A percentile compares a stretch with the other conserved stretches of the same genome.
Evolutionary conservation across 768 basidiomycete genomes (phyloP).

Genomic region (Hemileccinum impolitum): DNA sequence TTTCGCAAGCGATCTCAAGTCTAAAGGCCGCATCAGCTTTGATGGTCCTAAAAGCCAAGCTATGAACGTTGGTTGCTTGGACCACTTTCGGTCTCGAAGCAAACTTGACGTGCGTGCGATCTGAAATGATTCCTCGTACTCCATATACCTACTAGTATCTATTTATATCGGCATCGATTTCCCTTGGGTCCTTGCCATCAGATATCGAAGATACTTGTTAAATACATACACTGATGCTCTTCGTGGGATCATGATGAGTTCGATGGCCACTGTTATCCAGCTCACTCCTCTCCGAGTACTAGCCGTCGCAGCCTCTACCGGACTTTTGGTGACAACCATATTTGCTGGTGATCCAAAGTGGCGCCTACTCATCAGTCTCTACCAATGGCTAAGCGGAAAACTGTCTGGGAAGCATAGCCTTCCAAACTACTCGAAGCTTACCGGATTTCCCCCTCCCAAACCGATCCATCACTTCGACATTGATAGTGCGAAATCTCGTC

Average conservation of each 20-base stretch:
- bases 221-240: too few relatives aligned
- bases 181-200: too few relatives aligned
- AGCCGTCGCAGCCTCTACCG: neutral
- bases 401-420: constrained; percentile 12
- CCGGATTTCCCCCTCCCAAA: constrained; percentile 42
- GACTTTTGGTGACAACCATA: constrained; percentile 1
- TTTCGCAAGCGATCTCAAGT: constrained; percentile 61
- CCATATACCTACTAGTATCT: too few relatives aligned
- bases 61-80: constrained; percentile 20
- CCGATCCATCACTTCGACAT: constrained; percentile 44
- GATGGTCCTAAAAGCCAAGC: constrained; percentile 46
- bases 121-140: too few relatives aligned
- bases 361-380: neutral
- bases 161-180: too few relatives aligned
- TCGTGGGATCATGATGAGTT: too few relatives aligned
- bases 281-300: neutral
- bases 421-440: constrained; percentile 41
- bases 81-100: neutral
- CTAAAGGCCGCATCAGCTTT: constrained; percentile 44
- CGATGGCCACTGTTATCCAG: constrained; percentile 8
- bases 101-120: too few relatives aligned
- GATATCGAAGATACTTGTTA: too few relatives aligned
- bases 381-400: constrained; percentile 6
- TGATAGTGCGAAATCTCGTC: constrained; percentile 41
- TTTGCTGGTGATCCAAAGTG: neutral